Percentiles rank a stretch among this genome's conserved stretches.
phyloP scores from a whole-genome alignment of 2,329 filamentous ascomycete species.

The Berkeleyomyces basicola region DNA sequence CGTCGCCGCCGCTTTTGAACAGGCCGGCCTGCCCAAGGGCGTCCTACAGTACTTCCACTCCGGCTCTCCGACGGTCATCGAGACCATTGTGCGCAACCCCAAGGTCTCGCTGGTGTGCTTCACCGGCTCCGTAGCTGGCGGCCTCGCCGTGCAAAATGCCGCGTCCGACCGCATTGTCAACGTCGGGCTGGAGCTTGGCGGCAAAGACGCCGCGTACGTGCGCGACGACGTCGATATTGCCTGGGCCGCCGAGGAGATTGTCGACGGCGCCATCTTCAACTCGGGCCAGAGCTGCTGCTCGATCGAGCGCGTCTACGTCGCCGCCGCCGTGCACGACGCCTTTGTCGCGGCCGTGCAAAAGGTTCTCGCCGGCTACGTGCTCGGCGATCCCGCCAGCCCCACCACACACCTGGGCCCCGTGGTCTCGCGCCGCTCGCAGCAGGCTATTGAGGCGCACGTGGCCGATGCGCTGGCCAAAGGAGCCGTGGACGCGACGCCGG shows the following conservation, averaged over 20 bases:
- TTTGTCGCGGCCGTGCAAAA: constrained; percentile 68
- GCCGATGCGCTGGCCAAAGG: constrained; percentile 70
- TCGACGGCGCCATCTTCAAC: constrained; percentile 94
- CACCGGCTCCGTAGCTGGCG: constrained; percentile 80
- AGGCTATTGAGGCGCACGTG: constrained; percentile 62
- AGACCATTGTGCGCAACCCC: constrained; percentile 61
- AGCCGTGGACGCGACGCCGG: constrained; percentile 68
- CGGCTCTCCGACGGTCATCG: constrained; percentile 60
- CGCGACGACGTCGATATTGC: constrained; percentile 69
- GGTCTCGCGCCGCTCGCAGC: constrained; percentile 62
- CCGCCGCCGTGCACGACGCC: constrained; percentile 64
- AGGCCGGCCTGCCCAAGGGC: constrained; percentile 66
- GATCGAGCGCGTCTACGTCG: constrained; percentile 80
- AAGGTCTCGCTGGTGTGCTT: constrained; percentile 74
- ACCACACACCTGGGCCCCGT: constrained; percentile 76
- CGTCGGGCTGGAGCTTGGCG: constrained; percentile 80
- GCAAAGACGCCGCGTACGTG: constrained; percentile 88
- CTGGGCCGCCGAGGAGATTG: constrained; percentile 88
- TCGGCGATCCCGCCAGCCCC: constrained; percentile 74
- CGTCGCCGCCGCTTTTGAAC: constrained; percentile 55
- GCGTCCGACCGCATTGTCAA: constrained; percentile 70
- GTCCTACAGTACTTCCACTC: constrained; percentile 89
- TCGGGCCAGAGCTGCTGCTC: constrained; percentile 97
- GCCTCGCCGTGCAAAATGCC: constrained; percentile 69
- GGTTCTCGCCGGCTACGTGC: constrained; percentile 63